Percentiles rank a stretch among this genome's conserved stretches.
Evolutionary conservation across 345 rosid species (phyloP).

Genomic region (Pistacia vera): DNA sequence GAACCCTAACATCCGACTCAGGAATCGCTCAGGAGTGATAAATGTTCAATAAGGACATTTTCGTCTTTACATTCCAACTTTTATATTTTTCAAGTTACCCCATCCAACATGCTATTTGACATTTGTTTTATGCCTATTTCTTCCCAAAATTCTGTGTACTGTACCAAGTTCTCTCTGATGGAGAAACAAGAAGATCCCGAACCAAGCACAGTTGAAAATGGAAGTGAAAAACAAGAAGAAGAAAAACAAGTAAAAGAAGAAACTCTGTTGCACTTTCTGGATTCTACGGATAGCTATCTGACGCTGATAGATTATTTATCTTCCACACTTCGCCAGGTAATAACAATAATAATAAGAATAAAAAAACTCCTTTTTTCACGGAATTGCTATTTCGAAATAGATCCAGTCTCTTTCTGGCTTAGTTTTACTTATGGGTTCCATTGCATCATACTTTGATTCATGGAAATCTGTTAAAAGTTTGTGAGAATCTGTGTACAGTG

Average conservation of each 20-base stretch:
- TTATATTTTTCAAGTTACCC: too few species aligned
- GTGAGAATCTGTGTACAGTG: neutral
- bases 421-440: conserved; percentile 2
- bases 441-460: neutral
- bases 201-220: conserved; percentile 15
- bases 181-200: neutral
- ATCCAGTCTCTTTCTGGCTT: conserved; percentile 12
- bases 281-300: conserved; percentile 73
- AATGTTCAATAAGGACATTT: too few species aligned
- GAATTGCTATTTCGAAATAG: neutral
- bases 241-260: conserved; percentile 31
- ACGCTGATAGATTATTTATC: conserved; percentile 60
- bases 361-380: neutral
- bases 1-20: neutral
- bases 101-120: too few species aligned
- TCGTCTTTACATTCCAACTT: too few species aligned
- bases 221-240: conserved; percentile 21
- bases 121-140: too few species aligned
- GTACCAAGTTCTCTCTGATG: neutral
- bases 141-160: too few species aligned
- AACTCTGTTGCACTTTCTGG: conserved; percentile 61
- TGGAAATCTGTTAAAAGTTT: neutral
- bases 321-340: conserved; percentile 79
- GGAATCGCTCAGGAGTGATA: too few species aligned
- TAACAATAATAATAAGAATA: neutral